These are phyloP conservation scores for Phlegmacium glaucopus DNA, from an alignment of 768 basidiomycete genomes.

Conservation along the genomic window DNA sequence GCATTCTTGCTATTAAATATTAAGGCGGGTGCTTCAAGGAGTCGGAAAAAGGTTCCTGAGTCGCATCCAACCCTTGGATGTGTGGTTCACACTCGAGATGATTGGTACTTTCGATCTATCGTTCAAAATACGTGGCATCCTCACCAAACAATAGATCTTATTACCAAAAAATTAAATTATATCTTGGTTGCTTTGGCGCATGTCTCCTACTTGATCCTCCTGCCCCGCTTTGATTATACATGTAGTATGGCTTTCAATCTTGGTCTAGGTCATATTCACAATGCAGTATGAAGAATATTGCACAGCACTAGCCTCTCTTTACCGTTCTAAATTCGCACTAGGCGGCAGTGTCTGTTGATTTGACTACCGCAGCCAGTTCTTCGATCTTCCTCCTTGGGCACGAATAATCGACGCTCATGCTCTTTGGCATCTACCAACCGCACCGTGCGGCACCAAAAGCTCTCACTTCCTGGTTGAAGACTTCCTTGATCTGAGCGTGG, in stretches of 20 bases:
- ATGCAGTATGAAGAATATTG: too few relatives aligned
- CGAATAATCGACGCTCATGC: slow-evolving; percentile 86
- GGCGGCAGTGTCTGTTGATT: slow-evolving; percentile 56
- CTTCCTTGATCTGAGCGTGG: slow-evolving; percentile 59
- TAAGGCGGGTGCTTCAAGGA: slow-evolving; percentile 53
- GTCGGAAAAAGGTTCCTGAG: slow-evolving; percentile 45
- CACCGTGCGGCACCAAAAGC: slow-evolving; percentile 74
- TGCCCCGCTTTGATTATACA: slow-evolving; percentile 84
- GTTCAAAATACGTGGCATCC: neutral
- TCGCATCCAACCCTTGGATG: slow-evolving; percentile 79
- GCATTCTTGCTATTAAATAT: slow-evolving; percentile 87
- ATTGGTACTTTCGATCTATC: slow-evolving; percentile 85
- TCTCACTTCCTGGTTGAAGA: slow-evolving; percentile 68
- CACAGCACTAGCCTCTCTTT: too few relatives aligned
- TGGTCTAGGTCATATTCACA: slow-evolving; percentile 27
- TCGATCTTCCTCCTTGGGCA: slow-evolving; percentile 85
- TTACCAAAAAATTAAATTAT: slow-evolving; percentile 91
- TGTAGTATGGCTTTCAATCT: slow-evolving; percentile 93
- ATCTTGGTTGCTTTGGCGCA: slow-evolving; percentile 89
- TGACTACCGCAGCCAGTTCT: slow-evolving; percentile 75
- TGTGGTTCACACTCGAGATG: too few relatives aligned
- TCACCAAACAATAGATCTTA: slow-evolving; percentile 48
- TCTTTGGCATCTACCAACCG: slow-evolving; percentile 89
- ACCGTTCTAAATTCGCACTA: too few relatives aligned
- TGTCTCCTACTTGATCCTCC: slow-evolving; percentile 70